Evolutionary conservation across 140 eudicot species (phyloP).

Genomic region (Stevia rebaudiana): DNA sequence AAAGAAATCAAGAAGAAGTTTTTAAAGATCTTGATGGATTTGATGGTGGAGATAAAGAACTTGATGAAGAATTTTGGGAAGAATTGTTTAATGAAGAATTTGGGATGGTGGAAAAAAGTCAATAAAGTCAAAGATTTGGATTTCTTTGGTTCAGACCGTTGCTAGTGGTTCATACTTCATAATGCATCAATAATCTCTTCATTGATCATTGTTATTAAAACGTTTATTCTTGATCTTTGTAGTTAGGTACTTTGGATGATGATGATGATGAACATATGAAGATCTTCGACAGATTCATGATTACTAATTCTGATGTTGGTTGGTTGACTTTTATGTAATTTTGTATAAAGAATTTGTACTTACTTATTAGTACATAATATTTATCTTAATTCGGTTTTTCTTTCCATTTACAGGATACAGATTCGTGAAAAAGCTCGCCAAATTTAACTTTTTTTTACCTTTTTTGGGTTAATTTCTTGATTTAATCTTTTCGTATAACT

Average conservation of each 20-base stretch:
- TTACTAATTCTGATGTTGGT: conserved; percentile 33
- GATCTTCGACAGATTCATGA: conserved; percentile 25
- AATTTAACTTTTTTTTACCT: conserved; percentile 8
- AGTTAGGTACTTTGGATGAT: conserved; percentile 36
- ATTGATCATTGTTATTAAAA: conserved; percentile 23
- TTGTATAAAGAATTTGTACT: conserved; percentile 24
- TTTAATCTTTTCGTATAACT: conserved; percentile 22
- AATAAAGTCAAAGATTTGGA: conserved; percentile 18
- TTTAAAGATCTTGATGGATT: conserved; percentile 21
- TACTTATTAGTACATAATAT: not conserved
- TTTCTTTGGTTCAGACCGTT: conserved; percentile 28
- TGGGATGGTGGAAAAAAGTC: conserved; percentile 29
- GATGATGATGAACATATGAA: conserved; percentile 42
- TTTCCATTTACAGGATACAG: conserved; percentile 37
- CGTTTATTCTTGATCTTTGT: conserved; percentile 36
- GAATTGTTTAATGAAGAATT: conserved; percentile 44
- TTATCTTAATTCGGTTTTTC: conserved; percentile 19
- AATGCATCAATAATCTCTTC: conserved; percentile 29
- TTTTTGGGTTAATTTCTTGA: conserved; percentile 1
- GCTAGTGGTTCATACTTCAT: conserved; percentile 20
- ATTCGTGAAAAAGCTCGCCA: conserved; percentile 15
- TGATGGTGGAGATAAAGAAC: conserved; percentile 26
- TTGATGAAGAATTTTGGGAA: conserved; percentile 71
- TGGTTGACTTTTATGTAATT: conserved; percentile 28
- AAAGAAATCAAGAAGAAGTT: conserved; percentile 21